Conservation (phyloP, 768 basidiomycete genomes). For the Mycena haematopus region DNA sequence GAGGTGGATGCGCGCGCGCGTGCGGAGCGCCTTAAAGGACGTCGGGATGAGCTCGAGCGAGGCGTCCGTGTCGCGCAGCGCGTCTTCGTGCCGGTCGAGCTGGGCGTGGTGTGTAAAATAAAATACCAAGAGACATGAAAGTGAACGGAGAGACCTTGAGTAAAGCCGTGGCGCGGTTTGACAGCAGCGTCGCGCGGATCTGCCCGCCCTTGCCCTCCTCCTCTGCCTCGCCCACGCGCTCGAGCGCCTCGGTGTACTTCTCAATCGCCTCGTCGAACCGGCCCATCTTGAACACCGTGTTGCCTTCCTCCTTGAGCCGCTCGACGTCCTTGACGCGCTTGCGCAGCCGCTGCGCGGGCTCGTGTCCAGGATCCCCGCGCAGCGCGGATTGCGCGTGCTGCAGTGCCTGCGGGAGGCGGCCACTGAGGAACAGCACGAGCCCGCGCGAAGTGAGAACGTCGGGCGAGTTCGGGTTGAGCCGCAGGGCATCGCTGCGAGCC, state of each 20-base stretch:
- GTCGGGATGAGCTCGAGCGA: constrained; percentile 67
- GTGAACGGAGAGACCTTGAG: constrained; percentile 59
- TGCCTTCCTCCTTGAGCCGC: constrained; percentile 85
- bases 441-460: constrained; percentile 83
- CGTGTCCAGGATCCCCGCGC: constrained; percentile 79
- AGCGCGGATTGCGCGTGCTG: constrained; percentile 77
- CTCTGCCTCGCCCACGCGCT: constrained; percentile 70
- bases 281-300: constrained; percentile 71
- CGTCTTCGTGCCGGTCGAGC: constrained; percentile 71
- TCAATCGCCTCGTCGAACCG: constrained; percentile 65
- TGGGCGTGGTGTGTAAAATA: constrained; percentile 34
- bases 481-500: constrained; percentile 69
- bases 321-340: constrained; percentile 87
- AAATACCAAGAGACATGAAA: constrained; percentile 5
- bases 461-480: constrained; percentile 74
- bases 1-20: constrained; percentile 81
- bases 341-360: constrained; percentile 70
- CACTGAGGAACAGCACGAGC: constrained; percentile 76
- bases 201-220: constrained; percentile 83
- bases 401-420: constrained; percentile 72
- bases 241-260: constrained; percentile 76
- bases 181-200: constrained; percentile 79
- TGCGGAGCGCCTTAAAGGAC: constrained; percentile 87
- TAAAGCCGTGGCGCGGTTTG: constrained; percentile 84
- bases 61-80: constrained; percentile 71